Percentiles rank a stretch among this genome's conserved stretches.
phyloP scores from a whole-genome alignment of 2,329 filamentous ascomycete genomes.

The Penicillium freii region DNA sequence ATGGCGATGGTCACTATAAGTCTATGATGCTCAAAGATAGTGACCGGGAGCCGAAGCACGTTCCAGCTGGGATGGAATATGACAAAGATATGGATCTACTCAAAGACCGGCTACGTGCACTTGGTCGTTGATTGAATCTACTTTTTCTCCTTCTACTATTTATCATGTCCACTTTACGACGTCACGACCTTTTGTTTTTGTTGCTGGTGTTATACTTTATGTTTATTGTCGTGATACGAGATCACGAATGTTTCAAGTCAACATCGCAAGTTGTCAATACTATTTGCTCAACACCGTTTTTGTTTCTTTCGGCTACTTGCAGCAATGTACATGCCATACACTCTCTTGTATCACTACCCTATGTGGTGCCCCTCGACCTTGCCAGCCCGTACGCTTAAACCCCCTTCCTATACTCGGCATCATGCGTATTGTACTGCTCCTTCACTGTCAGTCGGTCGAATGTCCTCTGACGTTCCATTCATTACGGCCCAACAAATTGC shows the following conservation, averaged over 20 bases:
- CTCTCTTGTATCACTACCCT: background rate
- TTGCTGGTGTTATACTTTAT: background rate
- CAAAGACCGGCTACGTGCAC: slow-evolving; percentile 29
- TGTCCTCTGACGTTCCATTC: background rate
- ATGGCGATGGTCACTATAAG: slow-evolving; percentile 47
- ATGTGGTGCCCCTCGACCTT: background rate
- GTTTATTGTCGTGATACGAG: background rate
- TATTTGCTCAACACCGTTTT: background rate
- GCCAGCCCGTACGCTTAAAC: background rate
- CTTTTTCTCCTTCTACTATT: slow-evolving; percentile 10
- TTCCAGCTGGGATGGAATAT: slow-evolving; percentile 12
- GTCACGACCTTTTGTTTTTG: slow-evolving; percentile 23
- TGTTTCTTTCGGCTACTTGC: background rate
- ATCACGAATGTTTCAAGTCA: background rate
- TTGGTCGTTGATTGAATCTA: slow-evolving; percentile 22
- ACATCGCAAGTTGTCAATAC: background rate
- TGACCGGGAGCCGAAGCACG: slow-evolving; percentile 18
- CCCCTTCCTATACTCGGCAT: too few species aligned
- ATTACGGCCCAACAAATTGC: background rate
- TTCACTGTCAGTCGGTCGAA: background rate
- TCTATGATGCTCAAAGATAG: slow-evolving; percentile 36
- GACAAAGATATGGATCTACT: slow-evolving; percentile 32
- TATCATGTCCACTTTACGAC: slow-evolving; percentile 20
- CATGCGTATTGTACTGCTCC: background rate
- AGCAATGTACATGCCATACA: background rate